Base-by-base conservation (phyloP, 768 basidiomycete species). In the Clitopilus passeckerianus region DNA sequence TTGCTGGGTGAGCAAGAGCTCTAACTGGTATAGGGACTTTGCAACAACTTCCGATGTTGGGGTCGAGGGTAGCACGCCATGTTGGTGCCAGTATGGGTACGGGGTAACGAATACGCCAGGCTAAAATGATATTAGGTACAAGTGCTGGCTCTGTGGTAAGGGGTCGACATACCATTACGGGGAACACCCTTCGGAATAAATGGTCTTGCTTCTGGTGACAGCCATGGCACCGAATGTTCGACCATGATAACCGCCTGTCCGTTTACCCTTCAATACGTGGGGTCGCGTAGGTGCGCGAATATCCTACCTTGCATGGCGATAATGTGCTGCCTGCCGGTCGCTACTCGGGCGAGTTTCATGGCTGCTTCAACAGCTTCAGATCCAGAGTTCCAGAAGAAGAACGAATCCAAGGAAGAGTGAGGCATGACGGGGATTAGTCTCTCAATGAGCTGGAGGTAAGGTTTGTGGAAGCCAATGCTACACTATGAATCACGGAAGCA, bases 321-420 rank as follows among this genome's bases (percentile, higher is more conserved):
- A 60, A 98, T 83, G 69, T 96, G 94, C 70, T 93, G 93, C 63
- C 83, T 80, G 30, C 87, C 86, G 1, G 95, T 98, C 34, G 87
- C 75, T 23, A 71, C 68, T 34, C 95, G 84, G 2, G 91, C 90
- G 76, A 98, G 86, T 75, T 97, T 98, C 63, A 98, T 73, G 2
- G 93, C 81, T 0, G 86, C 92, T 73, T 97, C 95, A 46, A 94
- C 82, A 1, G 95, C 96, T 72, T 98, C 96, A 0, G 93, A 88
- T 1, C 96, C 96, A 1, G 94, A 95, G 77, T 93, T 98, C 90
- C 91, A 93, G 74, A 97, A 93, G 83, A 95, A 97, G 81, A 98
- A 98, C 23, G 92, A 92, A 71, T 96, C 90, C 33, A 98, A 80
- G 1, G 93, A 95, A 0, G 86, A 81, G 73, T 95, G 76, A 1